Base-by-base conservation (phyloP, 257 asterid genomes). In the Capsicum chinense region DNA sequence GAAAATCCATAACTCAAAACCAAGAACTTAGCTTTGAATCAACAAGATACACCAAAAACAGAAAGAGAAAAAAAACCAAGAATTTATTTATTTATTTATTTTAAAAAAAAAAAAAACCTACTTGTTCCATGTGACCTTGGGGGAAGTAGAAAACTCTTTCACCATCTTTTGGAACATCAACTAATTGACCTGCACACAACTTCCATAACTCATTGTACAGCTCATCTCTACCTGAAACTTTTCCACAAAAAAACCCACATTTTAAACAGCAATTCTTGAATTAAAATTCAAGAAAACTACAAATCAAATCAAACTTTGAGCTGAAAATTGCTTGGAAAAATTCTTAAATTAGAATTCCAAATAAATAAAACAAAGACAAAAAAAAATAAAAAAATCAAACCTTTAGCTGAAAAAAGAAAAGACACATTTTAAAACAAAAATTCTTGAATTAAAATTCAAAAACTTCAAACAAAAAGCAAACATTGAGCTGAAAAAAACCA, bases 61-160 rank as follows among this genome's bases (percentile, higher is more conserved):
- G 73, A 4, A 39, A 12, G 7, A 42, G 17, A 39, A 12, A 10
- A 54, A 21, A 39, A 39, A 5, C 13, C 4, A 76, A 56, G 33
- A 13, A 47, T 42, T 70, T 33, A 11, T 21, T 19, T 26, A 26
- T 26, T 26, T 26, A 26, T 26, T 26, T 26, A 26, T 26, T 26
- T 26, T 1, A 26, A 26, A 26, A 26, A 26, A 26, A 26, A 67
- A 44, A 56, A 83, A 33, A 19, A 83, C 94, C 87, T 84, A 96
- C 99, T 88, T 97, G 99, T 66, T 97, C 99, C 98, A 97, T 94
- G 87, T 93, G 99, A n/a, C 99, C 99, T 85, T 97, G 99, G 19
- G 98, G 98, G 56, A 97, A 97, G 89, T 97, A 97, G 86, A 90
- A 97, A 80, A 97, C 98, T 62, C 88, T 92, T 80, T 97, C 98